Evolutionary conservation across 1,284 basidiomycete species (phyloP), one percentile per base, ranked within the genome.

Genomic region (Austroboletus olivaceoglutinosus): DNA sequence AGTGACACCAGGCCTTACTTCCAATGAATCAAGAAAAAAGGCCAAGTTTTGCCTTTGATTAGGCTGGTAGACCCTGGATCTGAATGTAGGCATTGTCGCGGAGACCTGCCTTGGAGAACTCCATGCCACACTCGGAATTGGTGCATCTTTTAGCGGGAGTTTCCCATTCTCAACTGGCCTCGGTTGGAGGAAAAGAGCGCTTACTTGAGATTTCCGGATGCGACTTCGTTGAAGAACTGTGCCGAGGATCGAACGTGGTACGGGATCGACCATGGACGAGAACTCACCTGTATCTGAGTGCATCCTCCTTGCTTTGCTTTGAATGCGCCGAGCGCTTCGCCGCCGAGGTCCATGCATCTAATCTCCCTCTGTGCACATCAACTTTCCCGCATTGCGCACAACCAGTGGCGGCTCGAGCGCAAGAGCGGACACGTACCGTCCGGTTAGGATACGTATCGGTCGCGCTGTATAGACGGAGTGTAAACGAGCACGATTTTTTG

Each of bases 71-170:
- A 40, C 72, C 71, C 52, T 59, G 58, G 44, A 73, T 63, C 45
- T 74, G 70, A 52, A 73, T 74, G 54, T 75, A 71, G 34, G 72
- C 63, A 39, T 73, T 74, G 47, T 70, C 66, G n/a, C 65, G 65
- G 46, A 73, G 72, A 56, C 61, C 61, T 50, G 65, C 64, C 54
- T 73, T 73, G 53, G 70, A 70, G 51, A 75, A 74, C 49, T 74
- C 70, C 62, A 63, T 70, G 45, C 69, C 67, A 34, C 71, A 73
- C 39, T 71, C 73, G 37, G 69, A 50, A 42, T 65, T 65, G 53
- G 63, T 71, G 46, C 71, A 73, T 50, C 71, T 36, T 73, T 56
- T 16, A 15, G 31, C 15, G 31, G n/a, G 31, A 12, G 18, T 42
- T 49, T 51, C 49, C 51, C 37, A 34, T 43, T 52, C 45, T 65